A percentile compares a stretch with the other conserved stretches of the same genome.
phyloP scores from a whole-genome alignment of 352 stramenopile species.

The Pythium coloratum region DNA sequence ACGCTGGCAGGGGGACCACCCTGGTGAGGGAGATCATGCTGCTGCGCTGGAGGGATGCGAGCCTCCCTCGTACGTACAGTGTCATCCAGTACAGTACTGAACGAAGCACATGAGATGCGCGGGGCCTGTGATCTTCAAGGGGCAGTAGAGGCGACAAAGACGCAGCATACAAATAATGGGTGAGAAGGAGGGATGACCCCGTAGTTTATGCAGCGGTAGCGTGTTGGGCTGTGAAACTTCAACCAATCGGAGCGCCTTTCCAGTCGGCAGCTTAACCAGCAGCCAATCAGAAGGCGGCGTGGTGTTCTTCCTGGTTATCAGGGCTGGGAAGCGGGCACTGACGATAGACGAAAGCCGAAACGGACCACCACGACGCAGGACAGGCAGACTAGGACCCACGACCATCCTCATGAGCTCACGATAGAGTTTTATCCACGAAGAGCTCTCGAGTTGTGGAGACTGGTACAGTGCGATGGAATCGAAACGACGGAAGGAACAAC shows the following conservation, averaged over 20 bases:
- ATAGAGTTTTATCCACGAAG: background rate
- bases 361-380: background rate
- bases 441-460: background rate
- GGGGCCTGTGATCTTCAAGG: background rate
- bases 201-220: background rate
- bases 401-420: background rate
- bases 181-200: background rate
- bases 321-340: conserved; percentile 6
- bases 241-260: background rate
- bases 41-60: background rate
- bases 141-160: background rate
- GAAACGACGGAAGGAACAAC: background rate
- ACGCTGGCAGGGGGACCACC: background rate
- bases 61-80: background rate
- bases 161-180: background rate
- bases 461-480: background rate
- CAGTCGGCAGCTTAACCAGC: conserved; percentile 14
- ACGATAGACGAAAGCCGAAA: conserved; percentile 9
- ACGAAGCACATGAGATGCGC: background rate
- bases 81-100: background rate
- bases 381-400: background rate
- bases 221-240: conserved; percentile 5
- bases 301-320: conserved; percentile 13
- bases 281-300: conserved; percentile 18
- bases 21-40: background rate